Conservation (phyloP, 495 filamentous ascomycete genomes). For the Halenospora varia region DNA sequence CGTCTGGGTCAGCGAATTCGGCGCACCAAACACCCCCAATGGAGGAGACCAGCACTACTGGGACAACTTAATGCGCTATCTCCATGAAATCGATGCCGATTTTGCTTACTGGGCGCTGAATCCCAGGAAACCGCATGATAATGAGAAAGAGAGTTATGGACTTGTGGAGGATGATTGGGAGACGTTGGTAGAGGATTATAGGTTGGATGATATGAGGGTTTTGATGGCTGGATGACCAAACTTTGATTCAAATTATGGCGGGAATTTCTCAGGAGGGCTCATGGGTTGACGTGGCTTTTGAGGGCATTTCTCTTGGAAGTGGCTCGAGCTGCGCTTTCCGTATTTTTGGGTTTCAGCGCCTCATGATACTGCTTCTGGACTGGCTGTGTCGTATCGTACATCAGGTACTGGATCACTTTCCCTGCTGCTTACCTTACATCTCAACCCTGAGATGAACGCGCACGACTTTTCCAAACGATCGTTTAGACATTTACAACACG, state of each 20-base stretch:
- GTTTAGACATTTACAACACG: too few species aligned
- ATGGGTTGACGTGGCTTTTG: not conserved
- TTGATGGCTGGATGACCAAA: constrained; percentile 30
- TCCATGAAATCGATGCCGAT: constrained; percentile 50
- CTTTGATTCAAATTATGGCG: not conserved
- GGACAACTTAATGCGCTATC: constrained; percentile 49
- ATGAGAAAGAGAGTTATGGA: constrained; percentile 48
- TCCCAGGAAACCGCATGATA: constrained; percentile 45
- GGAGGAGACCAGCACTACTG: constrained; percentile 55
- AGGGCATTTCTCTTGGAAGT: too few species aligned
- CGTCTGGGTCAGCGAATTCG: constrained; percentile 60
- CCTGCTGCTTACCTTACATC: too few species aligned
- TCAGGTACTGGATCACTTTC: too few species aligned
- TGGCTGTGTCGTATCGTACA: too few species aligned
- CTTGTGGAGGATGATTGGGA: constrained; percentile 55
- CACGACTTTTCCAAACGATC: too few species aligned
- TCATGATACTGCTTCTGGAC: too few species aligned
- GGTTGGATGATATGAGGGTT: constrained; percentile 50
- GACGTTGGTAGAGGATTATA: constrained; percentile 50
- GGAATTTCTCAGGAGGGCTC: too few species aligned
- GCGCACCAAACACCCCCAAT: constrained; percentile 42
- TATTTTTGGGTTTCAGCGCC: too few species aligned
- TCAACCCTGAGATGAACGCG: too few species aligned
- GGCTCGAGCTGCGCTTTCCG: too few species aligned
- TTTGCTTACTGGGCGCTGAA: constrained; percentile 65